Base-by-base conservation (phyloP, 2,329 filamentous ascomycete species). In the Bisporella sp. region DNA sequence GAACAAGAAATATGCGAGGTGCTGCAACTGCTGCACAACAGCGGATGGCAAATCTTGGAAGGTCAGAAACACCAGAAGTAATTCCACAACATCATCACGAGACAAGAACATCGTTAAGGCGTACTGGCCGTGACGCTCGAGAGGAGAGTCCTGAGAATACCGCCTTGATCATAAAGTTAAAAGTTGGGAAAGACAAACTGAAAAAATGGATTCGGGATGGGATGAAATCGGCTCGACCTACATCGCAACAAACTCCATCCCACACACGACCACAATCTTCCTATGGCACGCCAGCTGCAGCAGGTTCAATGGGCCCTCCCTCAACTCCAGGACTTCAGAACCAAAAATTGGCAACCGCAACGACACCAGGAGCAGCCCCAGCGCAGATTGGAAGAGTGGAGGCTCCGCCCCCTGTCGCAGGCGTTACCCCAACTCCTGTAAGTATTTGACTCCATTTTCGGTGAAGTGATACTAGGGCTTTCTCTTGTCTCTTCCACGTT, bases 1-100 rank as follows among this genome's bases (percentile, higher is more conserved):
- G 92, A 55, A 96, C 90, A 6, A 81, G 92, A 65, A 86, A 86
- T 45, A 90, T 96, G 80, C 84, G 92, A 50, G 90, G 89, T 48
- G 92, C 92, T 12, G 92, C 92, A 12, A 85, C 84, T 30, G 87
- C 85, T 41, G 92, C 92, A 4, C 87, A 92, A 64, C 88, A 89
- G 57, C 86, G 91, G 50, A 92, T 97, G 81, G 85, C 85, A 35
- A 85, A 88, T 56, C 66, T 89, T 46, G 82, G 84, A 46, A 84
- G 93, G 54, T 96, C 92, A 32, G 88, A 91, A 65, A 97, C 93
- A 0, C 93, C 93, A 3, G 93, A 97, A 66, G 74, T 84, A 7
- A 78, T 83, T 5, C 78, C 74, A 49, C 72, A 77, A 58, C 84
- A 84, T 59, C 83, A 83, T 60, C 81, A 87, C 60, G 89, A 96